Percentiles rank a stretch among this genome's conserved stretches.
Evolutionary conservation across 495 filamentous ascomycete species (phyloP).

Genomic region (Melanomma pulvis-pyrius): DNA sequence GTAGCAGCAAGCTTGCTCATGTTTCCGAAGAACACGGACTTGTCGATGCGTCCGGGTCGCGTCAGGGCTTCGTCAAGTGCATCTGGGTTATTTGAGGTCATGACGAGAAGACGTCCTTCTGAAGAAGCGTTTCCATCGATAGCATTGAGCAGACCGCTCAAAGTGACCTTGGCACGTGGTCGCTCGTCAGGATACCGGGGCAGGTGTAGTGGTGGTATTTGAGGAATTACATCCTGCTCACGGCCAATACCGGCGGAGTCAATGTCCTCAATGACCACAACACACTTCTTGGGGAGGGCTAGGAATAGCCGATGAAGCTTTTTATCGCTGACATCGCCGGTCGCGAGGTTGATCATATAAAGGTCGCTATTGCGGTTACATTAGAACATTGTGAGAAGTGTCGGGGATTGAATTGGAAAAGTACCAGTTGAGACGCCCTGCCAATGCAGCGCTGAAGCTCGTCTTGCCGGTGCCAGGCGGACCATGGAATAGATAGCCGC

Average conservation of each 20-base stretch:
- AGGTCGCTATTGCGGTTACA: too few species aligned
- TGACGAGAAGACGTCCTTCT: slow-evolving; percentile 81
- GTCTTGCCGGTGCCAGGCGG: slow-evolving; percentile 54
- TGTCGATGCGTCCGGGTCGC: slow-evolving; percentile 78
- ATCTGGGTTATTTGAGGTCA: slow-evolving; percentile 82
- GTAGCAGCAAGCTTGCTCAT: not conserved
- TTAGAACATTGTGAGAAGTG: too few species aligned
- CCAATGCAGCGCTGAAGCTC: not conserved
- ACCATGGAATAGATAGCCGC: slow-evolving; percentile 59
- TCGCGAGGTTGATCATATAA: slow-evolving; percentile 19
- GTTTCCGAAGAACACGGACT: slow-evolving; percentile 65
- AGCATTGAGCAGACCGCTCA: slow-evolving; percentile 84
- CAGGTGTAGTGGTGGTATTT: not conserved
- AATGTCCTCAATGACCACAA: slow-evolving; percentile 71
- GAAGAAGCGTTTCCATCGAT: slow-evolving; percentile 80
- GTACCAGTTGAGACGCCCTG: not conserved
- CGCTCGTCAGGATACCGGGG: not conserved
- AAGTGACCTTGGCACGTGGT: slow-evolving; percentile 63
- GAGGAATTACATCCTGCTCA: slow-evolving; percentile 17
- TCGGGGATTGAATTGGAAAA: too few species aligned
- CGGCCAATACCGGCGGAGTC: slow-evolving; percentile 60
- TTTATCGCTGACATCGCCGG: slow-evolving; percentile 6
- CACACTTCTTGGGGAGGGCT: slow-evolving; percentile 56
- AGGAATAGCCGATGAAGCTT: not conserved
- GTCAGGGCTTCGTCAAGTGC: slow-evolving; percentile 76